These are phyloP conservation scores for Ormosia emarginata DNA, from an alignment of 306 rosid species.

Conservation along the genomic window DNA sequence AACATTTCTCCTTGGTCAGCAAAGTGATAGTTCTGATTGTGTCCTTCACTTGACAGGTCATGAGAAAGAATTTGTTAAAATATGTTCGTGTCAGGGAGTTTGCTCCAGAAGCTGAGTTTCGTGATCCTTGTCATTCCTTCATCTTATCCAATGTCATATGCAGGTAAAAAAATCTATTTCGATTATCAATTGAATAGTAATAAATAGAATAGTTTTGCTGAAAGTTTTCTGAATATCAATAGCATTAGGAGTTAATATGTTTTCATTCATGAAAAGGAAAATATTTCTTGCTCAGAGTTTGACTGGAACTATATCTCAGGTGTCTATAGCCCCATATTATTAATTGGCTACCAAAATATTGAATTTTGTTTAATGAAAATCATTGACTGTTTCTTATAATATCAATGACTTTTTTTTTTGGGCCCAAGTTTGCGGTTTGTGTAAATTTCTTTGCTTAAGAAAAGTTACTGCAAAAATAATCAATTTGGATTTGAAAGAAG, in stretches of 20 bases:
- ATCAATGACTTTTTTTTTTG: neutral
- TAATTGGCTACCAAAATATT: neutral
- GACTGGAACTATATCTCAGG: neutral
- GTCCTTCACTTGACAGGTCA: slow-evolving; percentile 54
- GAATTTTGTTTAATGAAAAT: neutral
- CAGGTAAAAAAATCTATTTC: slow-evolving; percentile 48
- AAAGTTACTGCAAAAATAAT: neutral
- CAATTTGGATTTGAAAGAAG: neutral
- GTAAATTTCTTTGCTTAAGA: slow-evolving; percentile 17
- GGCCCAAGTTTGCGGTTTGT: neutral
- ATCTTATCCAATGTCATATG: slow-evolving; percentile 79
- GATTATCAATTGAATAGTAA: neutral
- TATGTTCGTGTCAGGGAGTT: slow-evolving; percentile 74
- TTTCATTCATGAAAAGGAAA: neutral
- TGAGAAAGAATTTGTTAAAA: slow-evolving; percentile 78
- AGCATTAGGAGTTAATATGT: neutral
- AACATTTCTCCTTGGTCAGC: slow-evolving; percentile 8
- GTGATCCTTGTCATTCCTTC: slow-evolving; percentile 56
- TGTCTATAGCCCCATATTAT: neutral
- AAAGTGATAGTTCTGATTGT: slow-evolving; percentile 25
- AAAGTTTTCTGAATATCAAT: neutral
- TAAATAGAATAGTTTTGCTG: neutral
- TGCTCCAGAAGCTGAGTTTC: slow-evolving; percentile 89
- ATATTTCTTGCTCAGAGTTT: neutral
- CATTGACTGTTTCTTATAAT: neutral